These are phyloP conservation scores for Zizania palustris DNA, from an alignment of 202 grass and related monocot genomes.

Conservation along the genomic window DNA sequence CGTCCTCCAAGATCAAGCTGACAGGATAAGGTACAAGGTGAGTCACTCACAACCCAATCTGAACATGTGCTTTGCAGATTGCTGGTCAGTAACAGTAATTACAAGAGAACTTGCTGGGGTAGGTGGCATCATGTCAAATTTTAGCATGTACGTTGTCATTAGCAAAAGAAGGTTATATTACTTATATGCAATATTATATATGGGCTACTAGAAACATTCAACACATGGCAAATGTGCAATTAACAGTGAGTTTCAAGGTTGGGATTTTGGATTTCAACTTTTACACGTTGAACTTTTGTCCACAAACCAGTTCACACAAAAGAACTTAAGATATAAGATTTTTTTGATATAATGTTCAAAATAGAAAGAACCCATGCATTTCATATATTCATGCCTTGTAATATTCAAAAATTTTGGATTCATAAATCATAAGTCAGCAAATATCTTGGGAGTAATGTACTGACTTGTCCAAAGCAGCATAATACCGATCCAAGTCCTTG, in stretches of 20 bases:
- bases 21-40: too few species aligned
- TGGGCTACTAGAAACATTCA: not conserved
- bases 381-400: not conserved
- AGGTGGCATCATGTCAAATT: too few species aligned
- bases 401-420: not conserved
- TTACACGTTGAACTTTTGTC: not conserved
- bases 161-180: too few species aligned
- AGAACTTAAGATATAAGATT: not conserved
- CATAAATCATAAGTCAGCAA: conserved; percentile 1
- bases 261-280: not conserved
- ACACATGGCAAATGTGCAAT: not conserved
- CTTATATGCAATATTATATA: too few species aligned
- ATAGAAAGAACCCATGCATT: not conserved
- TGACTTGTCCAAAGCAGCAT: conserved; percentile 94
- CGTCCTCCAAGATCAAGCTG: too few species aligned
- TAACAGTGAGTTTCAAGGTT: not conserved
- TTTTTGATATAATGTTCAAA: conserved; percentile 5
- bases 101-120: too few species aligned
- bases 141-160: too few species aligned
- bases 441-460: conserved; percentile 28
- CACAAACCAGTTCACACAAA: not conserved
- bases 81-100: too few species aligned
- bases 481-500: conserved; percentile 93
- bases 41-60: too few species aligned
- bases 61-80: too few species aligned